Evolutionary conservation across 2,329 filamentous ascomycete species (phyloP), one percentile per base, ranked within the genome.

Genomic region (Mycosphaerella arachidis): DNA sequence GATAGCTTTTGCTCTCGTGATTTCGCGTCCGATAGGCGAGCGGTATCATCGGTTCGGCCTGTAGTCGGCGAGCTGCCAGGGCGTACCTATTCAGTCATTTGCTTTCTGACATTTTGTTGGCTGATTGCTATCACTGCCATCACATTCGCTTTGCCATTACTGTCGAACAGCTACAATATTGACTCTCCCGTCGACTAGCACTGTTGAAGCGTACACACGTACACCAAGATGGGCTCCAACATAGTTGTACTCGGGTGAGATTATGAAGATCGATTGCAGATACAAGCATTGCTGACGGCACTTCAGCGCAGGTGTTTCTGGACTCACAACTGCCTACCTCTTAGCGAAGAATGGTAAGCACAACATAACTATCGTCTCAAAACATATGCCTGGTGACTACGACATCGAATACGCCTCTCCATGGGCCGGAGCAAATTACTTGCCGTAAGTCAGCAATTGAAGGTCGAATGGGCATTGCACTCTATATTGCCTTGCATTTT

Each of bases 351-450:
- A 85, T 67, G 74, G 77, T 5, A 20, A 33, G 69, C 81, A 86
- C 66, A 77, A 79, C 29, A 76, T 95, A 64, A 92, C 89, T 0
- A 79, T 95, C 37, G 79, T 91, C 33, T 88, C 91, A 5, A 95
- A 93, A 71, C 89, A 96, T 72, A 94, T 96, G 88, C 92, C 92
- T 0, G 92, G 92, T 37, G 92, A 97, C 77, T 94, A 93, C 74
- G 89, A 93, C 66, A 88, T 92, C 66, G 89, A 95, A 79, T 97
- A 96, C 73, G 87, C 90, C 0, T 95, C 90, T 6, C 91, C 91
- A 0, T 95, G 90, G 89, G 91, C 91, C 3, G 91, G 91, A 13
- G 91, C 91, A 63, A 93, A 94, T 71, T 87, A 86, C 70, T 74
- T 88, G 61, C 91, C 89, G 69, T 70, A 59, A 62, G 67, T 67